Conservation (phyloP, 306 rosid species). For the Vigna hirtella region DNA sequence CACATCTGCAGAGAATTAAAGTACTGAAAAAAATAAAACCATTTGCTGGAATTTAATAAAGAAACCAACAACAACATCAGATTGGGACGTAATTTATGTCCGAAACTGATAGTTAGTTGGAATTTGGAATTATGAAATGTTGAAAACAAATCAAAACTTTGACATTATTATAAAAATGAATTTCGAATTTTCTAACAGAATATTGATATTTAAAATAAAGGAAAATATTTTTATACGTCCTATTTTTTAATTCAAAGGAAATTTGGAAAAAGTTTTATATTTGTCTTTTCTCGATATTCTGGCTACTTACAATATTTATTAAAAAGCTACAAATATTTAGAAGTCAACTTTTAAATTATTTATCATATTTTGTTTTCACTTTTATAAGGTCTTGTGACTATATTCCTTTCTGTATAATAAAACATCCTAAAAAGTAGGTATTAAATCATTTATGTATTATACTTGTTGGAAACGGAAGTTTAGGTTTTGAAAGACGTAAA, state of each 20-base stretch:
- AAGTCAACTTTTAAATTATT: too few species aligned
- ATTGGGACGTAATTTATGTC: slow-evolving; percentile 37
- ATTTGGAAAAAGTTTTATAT: too few species aligned
- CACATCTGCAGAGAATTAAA: not conserved
- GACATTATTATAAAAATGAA: not conserved
- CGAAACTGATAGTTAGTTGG: slow-evolving; percentile 17
- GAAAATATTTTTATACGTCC: not conserved
- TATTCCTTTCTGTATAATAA: too few species aligned
- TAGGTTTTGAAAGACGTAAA: not conserved
- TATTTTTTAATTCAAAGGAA: not conserved
- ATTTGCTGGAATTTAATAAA: slow-evolving; percentile 22
- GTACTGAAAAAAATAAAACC: not conserved
- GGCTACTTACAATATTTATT: too few species aligned
- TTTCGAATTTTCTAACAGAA: not conserved
- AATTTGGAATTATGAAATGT: not conserved
- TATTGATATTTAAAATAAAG: not conserved
- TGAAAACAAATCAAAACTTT: not conserved
- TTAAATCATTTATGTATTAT: too few species aligned
- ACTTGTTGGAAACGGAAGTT: too few species aligned
- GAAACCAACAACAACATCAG: not conserved
- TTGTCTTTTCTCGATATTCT: too few species aligned
- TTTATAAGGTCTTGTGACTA: not conserved
- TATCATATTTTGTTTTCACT: not conserved
- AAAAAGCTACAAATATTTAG: too few species aligned
- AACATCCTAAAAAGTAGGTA: too few species aligned